Evolutionary conservation across 75 land plant genomes (phyloP), one percentile per base, ranked within the genome.

Genomic region (Ceratopteris richardii): DNA sequence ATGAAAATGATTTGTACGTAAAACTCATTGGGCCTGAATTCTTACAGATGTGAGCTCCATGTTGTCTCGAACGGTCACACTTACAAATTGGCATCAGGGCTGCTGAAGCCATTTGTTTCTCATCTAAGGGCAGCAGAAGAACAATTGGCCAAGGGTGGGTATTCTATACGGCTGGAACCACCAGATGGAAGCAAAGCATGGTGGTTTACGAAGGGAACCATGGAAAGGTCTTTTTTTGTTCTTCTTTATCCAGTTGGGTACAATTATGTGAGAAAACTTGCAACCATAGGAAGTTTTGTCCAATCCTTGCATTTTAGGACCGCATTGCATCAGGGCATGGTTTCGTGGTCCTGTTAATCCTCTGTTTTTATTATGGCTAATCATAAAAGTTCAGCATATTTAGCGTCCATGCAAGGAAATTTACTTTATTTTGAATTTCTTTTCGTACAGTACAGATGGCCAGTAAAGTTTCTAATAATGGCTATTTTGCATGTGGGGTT

Each of bases 181-280:
- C 39, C 68, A 12, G 65, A 51, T 33, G 39, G 58, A 31, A 51
- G 24, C 19, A 41, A 53, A 51, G 57, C 75, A 21, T 44, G 66
- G 17, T 85, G 88, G 88, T 85, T 85, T 60, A 85, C 88, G 3
- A 85, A 85, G 54, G 72, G 70, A 41, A 81, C 84, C 23, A 61
- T 85, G 10, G 79, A 85, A 22, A 78, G 88, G 88, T 85, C n/a
- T n/a, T n/a, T n/a, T n/a, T n/a, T n/a, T n/a, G n/a, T n/a, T 39
- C 10, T 31, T 18, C 10, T 29, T 13, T 20, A 9, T 25, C 13
- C 44, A 12, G 39, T 13, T 57, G 14, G 46, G 39, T 26, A 12
- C 16, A 27, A 27, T 11, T 16, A 11, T 20, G 13, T 16, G 54
- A 54, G 23, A 17, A 28, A 26, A 47, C 26, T 17, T 56, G 22